Percentiles rank a stretch among this genome's conserved stretches.
Evolutionary conservation across 257 asterid genomes (phyloP).

Genomic region (Solanum pimpinellifolium): DNA sequence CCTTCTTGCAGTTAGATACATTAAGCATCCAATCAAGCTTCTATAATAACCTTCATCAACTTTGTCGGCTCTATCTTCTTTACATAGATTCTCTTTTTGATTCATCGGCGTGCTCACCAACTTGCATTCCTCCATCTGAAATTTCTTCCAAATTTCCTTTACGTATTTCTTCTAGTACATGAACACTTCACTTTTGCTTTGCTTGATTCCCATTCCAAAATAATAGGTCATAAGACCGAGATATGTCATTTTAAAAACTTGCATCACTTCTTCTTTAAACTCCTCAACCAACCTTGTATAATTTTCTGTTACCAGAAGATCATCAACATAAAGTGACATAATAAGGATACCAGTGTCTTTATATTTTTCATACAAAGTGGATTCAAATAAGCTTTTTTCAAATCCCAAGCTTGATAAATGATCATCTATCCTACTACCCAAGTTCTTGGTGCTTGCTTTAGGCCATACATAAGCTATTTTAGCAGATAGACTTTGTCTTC

Average conservation of each 20-base stretch:
- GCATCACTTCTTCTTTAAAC: too few relatives aligned
- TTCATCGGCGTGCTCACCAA: background rate
- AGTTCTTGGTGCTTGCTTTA: background rate
- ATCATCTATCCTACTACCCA: background rate
- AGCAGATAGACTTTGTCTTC: background rate
- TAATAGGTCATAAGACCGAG: background rate
- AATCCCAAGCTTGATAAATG: background rate
- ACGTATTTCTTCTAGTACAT: background rate
- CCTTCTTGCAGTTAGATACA: background rate
- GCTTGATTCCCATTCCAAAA: background rate
- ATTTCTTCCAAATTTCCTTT: background rate
- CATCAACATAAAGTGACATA: too few relatives aligned
- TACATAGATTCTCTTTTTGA: background rate
- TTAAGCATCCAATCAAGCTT: background rate
- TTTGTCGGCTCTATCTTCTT: background rate
- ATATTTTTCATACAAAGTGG: background rate
- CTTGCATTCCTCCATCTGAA: background rate
- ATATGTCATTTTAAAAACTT: too few relatives aligned
- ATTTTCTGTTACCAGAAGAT: too few relatives aligned
- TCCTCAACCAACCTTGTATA: too few relatives aligned
- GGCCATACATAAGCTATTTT: background rate
- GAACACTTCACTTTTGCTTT: background rate
- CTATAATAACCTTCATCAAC: background rate
- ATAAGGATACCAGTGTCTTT: too few relatives aligned
- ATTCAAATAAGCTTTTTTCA: background rate